phyloP scores from a whole-genome alignment of 176 grass and related monocot species.

The Themeda triandra region DNA sequence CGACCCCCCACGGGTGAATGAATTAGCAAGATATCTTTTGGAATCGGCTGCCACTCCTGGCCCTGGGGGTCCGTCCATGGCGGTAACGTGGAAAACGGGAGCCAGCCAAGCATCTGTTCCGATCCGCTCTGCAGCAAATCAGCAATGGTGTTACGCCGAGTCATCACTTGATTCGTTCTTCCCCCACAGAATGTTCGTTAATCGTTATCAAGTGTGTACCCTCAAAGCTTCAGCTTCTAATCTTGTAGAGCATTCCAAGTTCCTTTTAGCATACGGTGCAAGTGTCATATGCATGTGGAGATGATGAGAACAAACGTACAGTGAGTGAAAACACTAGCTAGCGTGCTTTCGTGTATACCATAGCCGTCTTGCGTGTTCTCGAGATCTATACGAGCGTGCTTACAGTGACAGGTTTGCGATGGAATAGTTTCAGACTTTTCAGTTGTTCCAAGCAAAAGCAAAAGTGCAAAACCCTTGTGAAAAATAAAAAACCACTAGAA shows the following conservation, averaged over 20 bases:
- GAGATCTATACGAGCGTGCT: neutral
- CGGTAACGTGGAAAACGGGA: neutral
- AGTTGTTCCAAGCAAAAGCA: conserved; percentile 6
- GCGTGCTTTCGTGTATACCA: neutral
- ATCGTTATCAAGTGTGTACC: neutral
- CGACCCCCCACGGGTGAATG: neutral
- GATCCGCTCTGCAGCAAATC: neutral
- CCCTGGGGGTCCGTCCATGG: too few species aligned
- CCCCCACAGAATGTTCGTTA: neutral
- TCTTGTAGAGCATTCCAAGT: neutral
- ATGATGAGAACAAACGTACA: neutral
- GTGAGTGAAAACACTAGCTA: neutral
- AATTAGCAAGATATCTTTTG: neutral
- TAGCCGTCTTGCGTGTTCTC: neutral
- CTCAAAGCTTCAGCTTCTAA: neutral
- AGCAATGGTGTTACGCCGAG: neutral
- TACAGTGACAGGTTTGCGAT: neutral
- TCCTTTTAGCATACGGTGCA: neutral
- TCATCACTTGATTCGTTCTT: neutral
- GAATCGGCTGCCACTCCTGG: neutral
- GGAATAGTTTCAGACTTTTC: neutral
- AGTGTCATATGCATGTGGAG: neutral
- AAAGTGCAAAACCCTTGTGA: neutral
- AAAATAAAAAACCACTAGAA: neutral
- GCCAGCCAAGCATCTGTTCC: conserved; percentile 20